Base-by-base conservation (phyloP, 208 protist genomes). In the Trypanosoma cruzi region DNA sequence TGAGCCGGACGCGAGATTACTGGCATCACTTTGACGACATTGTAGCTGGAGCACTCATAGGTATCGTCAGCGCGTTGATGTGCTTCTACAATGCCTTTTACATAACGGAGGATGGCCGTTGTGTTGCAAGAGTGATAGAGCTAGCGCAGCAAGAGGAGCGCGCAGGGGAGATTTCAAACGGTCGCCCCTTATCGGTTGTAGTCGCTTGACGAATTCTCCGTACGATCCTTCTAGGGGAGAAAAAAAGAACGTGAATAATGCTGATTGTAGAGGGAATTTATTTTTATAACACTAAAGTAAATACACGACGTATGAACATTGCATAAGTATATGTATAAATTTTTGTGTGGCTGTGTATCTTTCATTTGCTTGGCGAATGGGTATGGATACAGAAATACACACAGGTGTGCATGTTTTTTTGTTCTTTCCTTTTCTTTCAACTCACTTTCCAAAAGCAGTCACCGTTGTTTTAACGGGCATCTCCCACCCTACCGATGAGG, bases 1-100 rank as follows among this genome's bases (percentile, higher is more conserved):
- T 96, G 20, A 94, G 84, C 64, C 83, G 92, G 60, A 97, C 94
- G 6, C 80, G 84, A 20, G 87, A 97, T 57, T 83, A 96, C 72
- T 81, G 86, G 70, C 91, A 97, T 67, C 79, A 96, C 75, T 97
- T 94, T 71, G 82, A 82, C 31, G 94, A 97, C 64, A 82, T 96
- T 64, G 0, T 94, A 8, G 84, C 71, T 26, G 94, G 94, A 3
- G 69, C 78, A 4, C n/a, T 92, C 22, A 85, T 97, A 54, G 94
- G 94, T 1, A 69, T 73, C 7, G 55, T 24, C 22, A 68, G 54
- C 16, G 81, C 83, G 0, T 20, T 88, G 6, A 11, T 96, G 20
- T 68, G 64, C 22, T 91, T 90, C 34, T 37, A 71, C 29, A 71
- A 54, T 34, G 32, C 48, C 2, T 69, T 71, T 49, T 57, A 40